Percentiles rank a stretch among this genome's conserved stretches.
Conservation (phyloP, 306 rosid genomes). For the Acacia confusa region DNA sequence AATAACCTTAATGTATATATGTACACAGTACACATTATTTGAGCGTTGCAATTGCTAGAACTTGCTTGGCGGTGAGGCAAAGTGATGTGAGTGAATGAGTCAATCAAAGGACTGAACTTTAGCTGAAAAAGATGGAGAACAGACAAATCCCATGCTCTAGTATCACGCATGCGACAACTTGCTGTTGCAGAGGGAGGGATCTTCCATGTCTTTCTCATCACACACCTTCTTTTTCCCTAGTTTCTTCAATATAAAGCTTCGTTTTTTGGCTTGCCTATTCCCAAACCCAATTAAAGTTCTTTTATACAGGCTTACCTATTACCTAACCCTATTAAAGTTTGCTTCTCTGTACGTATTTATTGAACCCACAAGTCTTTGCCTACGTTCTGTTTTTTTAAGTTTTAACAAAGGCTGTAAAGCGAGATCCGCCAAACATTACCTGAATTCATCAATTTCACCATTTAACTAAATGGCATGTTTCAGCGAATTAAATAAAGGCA, state of each 20-base stretch:
- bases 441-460: background rate
- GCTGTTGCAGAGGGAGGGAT: background rate
- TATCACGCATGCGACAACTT: conserved; percentile 6
- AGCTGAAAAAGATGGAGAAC: background rate
- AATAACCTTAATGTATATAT: too few species aligned
- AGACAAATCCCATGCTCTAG: background rate
- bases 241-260: background rate
- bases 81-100: background rate
- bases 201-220: background rate
- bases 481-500: background rate
- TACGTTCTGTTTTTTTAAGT: background rate
- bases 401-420: background rate
- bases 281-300: background rate
- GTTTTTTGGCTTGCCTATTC: background rate
- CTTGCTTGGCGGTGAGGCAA: conserved; percentile 12
- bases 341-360: background rate
- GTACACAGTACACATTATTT: background rate
- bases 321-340: background rate
- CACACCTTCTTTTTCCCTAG: background rate
- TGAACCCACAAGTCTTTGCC: background rate
- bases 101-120: background rate
- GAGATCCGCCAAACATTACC: background rate
- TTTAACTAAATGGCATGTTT: background rate
- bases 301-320: background rate
- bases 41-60: background rate